Conservation (phyloP, 371 early-diverging fungal species). For the Apophysomyces sp. region DNA sequence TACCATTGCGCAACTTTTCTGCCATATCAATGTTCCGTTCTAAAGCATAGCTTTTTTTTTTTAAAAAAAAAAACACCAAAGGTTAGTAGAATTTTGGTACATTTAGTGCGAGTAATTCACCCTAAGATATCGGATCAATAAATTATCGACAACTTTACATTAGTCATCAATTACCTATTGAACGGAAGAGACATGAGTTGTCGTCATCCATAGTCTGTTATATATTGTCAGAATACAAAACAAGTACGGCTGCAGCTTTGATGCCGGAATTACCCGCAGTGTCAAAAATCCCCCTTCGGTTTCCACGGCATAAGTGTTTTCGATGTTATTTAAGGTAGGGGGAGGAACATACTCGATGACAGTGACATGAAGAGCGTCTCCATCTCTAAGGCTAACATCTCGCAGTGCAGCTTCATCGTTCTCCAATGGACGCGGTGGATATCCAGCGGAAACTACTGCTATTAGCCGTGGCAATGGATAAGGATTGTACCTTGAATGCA, state of each 20-base stretch:
- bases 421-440: constrained; percentile 34
- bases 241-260: constrained; percentile 6
- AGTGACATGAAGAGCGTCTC: constrained; percentile 35
- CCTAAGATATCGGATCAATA: no score
- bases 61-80: no score
- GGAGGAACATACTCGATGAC: constrained; percentile 8
- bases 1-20: neutral
- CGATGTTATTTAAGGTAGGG: neutral
- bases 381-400: constrained; percentile 26
- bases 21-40: constrained; percentile 22
- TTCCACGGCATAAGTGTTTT: constrained; percentile 4
- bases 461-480: constrained; percentile 29
- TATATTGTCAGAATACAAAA: constrained; percentile 5
- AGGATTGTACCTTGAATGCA: constrained; percentile 12
- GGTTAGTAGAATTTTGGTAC: no score
- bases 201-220: constrained; percentile 50
- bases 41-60: constrained; percentile 47
- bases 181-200: constrained; percentile 56
- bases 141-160: no score
- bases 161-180: constrained; percentile 34
- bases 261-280: constrained; percentile 18
- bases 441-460: constrained; percentile 56
- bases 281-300: constrained; percentile 17
- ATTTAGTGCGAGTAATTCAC: no score
- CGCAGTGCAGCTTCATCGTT: constrained; percentile 14